phyloP scores from a whole-genome alignment of 768 basidiomycete species.

The Suillus ampliporus region DNA sequence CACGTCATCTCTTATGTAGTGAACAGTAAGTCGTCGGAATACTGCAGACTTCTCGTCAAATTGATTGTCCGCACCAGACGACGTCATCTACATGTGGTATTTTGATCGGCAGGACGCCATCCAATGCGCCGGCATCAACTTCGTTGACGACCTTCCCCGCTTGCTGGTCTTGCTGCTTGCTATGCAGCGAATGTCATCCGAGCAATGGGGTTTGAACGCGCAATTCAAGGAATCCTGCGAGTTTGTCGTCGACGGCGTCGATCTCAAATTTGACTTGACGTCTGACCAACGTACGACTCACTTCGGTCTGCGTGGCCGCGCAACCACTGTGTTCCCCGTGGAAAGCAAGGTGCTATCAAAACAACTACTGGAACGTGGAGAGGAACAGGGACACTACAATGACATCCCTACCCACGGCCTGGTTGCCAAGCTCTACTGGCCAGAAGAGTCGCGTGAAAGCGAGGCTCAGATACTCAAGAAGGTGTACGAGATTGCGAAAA shows the following conservation, averaged over 20 bases:
- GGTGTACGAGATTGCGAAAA: background rate
- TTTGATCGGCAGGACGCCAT: background rate
- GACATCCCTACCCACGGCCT: background rate
- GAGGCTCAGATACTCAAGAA: background rate
- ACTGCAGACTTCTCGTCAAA: background rate
- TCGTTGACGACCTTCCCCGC: slow-evolving; percentile 2
- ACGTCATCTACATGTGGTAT: background rate
- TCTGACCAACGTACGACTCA: background rate
- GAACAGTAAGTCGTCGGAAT: background rate
- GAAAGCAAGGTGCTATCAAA: background rate
- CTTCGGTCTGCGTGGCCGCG: slow-evolving; percentile 12
- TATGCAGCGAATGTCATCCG: slow-evolving; percentile 2
- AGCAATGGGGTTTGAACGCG: slow-evolving; percentile 18
- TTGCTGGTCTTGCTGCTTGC: slow-evolving; percentile 5
- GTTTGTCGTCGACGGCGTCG: background rate
- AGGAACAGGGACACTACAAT: too few species aligned
- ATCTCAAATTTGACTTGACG: background rate
- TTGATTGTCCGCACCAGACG: slow-evolving; percentile 1
- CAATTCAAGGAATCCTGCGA: background rate
- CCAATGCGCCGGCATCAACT: slow-evolving; percentile 1
- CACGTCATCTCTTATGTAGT: slow-evolving; percentile 2
- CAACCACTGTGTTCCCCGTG: slow-evolving; percentile 11
- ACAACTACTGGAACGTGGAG: too few species aligned
- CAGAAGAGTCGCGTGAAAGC: background rate
- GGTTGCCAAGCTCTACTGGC: background rate